Evolutionary conservation across 2,329 filamentous ascomycete genomes (phyloP), one percentile per base, ranked within the genome.

Genomic region (Aspergillus unguis): DNA sequence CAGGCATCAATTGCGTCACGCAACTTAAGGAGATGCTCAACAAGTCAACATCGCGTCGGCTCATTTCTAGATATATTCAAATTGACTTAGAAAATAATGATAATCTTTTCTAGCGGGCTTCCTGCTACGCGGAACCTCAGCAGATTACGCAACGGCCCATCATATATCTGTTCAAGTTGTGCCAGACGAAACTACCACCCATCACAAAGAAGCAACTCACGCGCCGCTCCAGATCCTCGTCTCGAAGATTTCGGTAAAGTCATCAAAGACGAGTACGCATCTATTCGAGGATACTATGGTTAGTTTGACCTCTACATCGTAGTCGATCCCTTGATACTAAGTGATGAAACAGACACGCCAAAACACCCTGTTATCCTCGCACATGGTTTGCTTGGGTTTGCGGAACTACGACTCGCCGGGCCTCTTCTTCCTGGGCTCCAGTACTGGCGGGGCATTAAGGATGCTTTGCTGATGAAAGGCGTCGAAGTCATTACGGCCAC

Each of bases 321-420:
- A 9, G 4, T 8, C 4, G 6, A 17, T 31, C 6, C 37, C 6
- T 11, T 3, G 4, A 26, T 25, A 17, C 17, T 17, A 50, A 10
- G 50, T 31, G 8, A 6, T 32, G 27, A 6, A 25, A 8, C 40
- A 74, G 68, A 68, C 46, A 68, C 71, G 6, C 80, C 77, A 38
- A 80, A 80, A 62, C 65, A 85, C 60, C 80, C 82, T 2, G 78
- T 86, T 48, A 77, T 86, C 44, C 79, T 86, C 7, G 83, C 83
- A 4, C 83, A 86, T 68, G 83, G 83, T n/a, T 74, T 86, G 8
- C 70, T 86, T 23, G 83, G 83, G n/a, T 86, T 86, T 65, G 81
- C 85, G 58, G 82, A 85, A 63, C 66, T 85, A 7, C 80, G 75
- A 11, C 70, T 83, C 4, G 80, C 75, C 2, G 82, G 82, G 1